Percentiles rank a stretch among this genome's conserved stretches.
Conservation (phyloP, 768 basidiomycete genomes). For the Harrya chromipes region DNA sequence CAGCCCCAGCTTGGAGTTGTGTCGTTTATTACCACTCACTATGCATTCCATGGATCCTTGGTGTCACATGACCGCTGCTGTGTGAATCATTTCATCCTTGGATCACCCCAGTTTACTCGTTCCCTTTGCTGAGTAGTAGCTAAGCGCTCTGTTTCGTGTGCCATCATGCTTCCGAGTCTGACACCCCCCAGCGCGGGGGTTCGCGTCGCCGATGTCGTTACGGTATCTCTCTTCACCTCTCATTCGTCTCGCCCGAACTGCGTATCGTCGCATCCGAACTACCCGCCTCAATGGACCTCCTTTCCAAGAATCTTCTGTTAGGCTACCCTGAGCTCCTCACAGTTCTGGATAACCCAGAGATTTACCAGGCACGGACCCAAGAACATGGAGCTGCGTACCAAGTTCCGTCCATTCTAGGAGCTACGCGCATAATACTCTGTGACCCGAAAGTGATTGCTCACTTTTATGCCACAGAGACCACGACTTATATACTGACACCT, state of each 20-base stretch:
- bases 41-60: no score
- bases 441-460: slow-evolving; percentile 52
- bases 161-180: background rate
- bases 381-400: slow-evolving; percentile 46
- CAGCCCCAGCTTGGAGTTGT: no score
- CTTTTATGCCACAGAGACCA: slow-evolving; percentile 52
- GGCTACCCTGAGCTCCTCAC: slow-evolving; percentile 35
- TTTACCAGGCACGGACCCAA: slow-evolving; percentile 47
- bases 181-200: slow-evolving; percentile 1
- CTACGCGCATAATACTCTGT: slow-evolving; percentile 36
- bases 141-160: no score
- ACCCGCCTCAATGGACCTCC: slow-evolving; percentile 44
- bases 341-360: slow-evolving; percentile 28
- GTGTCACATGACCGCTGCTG: no score
- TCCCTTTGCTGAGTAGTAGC: no score
- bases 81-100: background rate
- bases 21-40: no score
- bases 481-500: slow-evolving; percentile 28
- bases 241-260: slow-evolving; percentile 9
- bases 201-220: slow-evolving; percentile 7
- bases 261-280: slow-evolving; percentile 12
- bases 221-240: slow-evolving; percentile 16
- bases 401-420: slow-evolving; percentile 40
- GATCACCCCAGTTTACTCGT: no score
- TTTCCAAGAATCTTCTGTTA: slow-evolving; percentile 39